Percentiles rank a stretch among this genome's conserved stretches.
phyloP scores from a whole-genome alignment of 2,329 filamentous ascomycete species.

The Trichoderma breve region DNA sequence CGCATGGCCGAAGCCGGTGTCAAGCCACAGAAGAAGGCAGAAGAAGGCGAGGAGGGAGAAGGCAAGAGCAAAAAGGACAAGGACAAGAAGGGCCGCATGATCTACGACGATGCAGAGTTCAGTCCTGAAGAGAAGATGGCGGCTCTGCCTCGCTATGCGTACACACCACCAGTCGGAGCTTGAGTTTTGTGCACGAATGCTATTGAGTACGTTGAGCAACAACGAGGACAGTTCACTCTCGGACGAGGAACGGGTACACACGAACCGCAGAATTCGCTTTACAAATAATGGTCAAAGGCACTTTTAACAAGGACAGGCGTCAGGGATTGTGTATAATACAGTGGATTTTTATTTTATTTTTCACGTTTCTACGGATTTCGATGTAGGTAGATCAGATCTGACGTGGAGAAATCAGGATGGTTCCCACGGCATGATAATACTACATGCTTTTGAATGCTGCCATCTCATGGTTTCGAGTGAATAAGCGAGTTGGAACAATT shows the following conservation, averaged over 20 bases:
- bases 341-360: background rate
- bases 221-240: background rate
- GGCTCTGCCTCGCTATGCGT: conserved; percentile 71
- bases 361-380: background rate
- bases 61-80: conserved; percentile 68
- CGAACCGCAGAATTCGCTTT: background rate
- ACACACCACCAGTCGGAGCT: conserved; percentile 33
- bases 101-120: conserved; percentile 76
- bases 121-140: conserved; percentile 93
- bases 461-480: background rate
- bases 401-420: background rate
- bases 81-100: conserved; percentile 66
- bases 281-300: conserved; percentile 4
- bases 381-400: background rate
- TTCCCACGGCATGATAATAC: background rate
- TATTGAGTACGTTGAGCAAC: background rate
- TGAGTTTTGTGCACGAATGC: background rate
- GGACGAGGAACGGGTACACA: background rate
- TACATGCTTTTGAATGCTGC: background rate
- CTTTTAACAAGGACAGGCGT: conserved; percentile 19
- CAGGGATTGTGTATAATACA: conserved; percentile 14
- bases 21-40: conserved; percentile 42
- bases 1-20: conserved; percentile 63
- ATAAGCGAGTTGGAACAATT: background rate
- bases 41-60: conserved; percentile 48